Conservation (phyloP, 169 alveolate species). For the Babesia caballi region DNA sequence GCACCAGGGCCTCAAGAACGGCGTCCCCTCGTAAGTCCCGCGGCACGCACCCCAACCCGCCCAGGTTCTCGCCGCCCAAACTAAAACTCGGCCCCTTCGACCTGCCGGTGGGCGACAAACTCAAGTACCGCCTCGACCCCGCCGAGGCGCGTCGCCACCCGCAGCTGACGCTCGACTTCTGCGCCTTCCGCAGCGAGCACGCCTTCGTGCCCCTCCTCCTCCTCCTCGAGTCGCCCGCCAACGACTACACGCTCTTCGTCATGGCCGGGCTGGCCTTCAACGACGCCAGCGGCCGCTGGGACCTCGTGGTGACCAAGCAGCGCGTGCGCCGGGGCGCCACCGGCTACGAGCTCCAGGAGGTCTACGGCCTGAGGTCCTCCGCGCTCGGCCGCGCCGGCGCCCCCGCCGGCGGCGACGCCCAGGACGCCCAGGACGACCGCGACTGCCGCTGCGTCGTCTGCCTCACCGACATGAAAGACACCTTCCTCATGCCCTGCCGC, state of each 20-base stretch:
- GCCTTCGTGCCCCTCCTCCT: conserved; percentile 47
- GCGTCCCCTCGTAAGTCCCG: conserved; percentile 41
- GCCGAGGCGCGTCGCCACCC: neutral
- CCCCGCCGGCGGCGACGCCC: neutral
- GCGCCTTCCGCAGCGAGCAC: conserved; percentile 30
- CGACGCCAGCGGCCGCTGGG: conserved; percentile 13
- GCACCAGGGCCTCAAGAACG: conserved; percentile 39
- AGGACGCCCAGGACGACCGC: neutral
- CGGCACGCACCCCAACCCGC: neutral
- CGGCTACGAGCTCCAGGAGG: conserved; percentile 65
- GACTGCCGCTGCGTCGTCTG: conserved; percentile 40
- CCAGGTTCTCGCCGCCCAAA: conserved; percentile 30
- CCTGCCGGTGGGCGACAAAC: conserved; percentile 38
- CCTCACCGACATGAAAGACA: conserved; percentile 37
- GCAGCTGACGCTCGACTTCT: conserved; percentile 6
- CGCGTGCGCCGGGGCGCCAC: conserved; percentile 37
- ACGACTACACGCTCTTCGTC: conserved; percentile 18
- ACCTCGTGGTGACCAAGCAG: conserved; percentile 37
- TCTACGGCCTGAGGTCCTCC: conserved; percentile 52
- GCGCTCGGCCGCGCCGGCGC: neutral
- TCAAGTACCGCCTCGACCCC: neutral
- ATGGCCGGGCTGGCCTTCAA: conserved; percentile 42
- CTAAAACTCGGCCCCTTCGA: neutral
- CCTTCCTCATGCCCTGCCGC: conserved; percentile 59
- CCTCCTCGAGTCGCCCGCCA: neutral